Base-by-base conservation (phyloP, 805 yeast genomes). In the Myxozyma neglecta region DNA sequence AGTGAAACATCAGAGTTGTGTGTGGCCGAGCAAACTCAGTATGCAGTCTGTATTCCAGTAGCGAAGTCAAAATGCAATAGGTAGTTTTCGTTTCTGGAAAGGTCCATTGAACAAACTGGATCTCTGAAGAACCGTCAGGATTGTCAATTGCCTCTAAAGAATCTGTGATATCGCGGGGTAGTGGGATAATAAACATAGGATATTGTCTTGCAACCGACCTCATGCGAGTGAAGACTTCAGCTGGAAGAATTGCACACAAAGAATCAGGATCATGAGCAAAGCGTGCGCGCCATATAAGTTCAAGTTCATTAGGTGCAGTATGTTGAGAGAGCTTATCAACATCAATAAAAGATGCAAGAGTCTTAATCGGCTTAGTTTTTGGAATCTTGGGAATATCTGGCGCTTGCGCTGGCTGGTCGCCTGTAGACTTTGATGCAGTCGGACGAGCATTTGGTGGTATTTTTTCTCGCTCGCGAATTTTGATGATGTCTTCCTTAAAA, bases 1-100 rank as follows among this genome's bases (percentile, higher is more conserved):
- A 84, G 76, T 93, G 97, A 79, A 93, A 88, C 74, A 85, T 84
- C 65, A 94, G 78, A 0, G 97, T 89, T 0, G 97, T 90, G 74
- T 94, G 98, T 0, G 99, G 98, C 72, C 90, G 87, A 9, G 99
- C 97, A 74, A 80, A 94, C 72, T 93, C 97, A 59, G 83, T 84
- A 71, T 93, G 97, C 35, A 91, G 80, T 74, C 93, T 91, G 75
- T 85, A 94, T 75, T 94, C 98, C 1, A 94, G 92, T 66, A 94
- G 80, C 0, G 97, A 85, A 1, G 99, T 94, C 69, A 94, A 79
- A 82, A 94, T 81, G 72, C 96, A 90, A 76, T 94, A 97, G 0
- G 89, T 80, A 1, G 97, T 92, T 46, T 84, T 69, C 14, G 89
- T 86, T 0, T 93, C 96, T 13, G 88, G 92, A 73, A 90, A 89